phyloP scores from a whole-genome alignment of 441 rosid species.

The Jatropha podagrica region DNA sequence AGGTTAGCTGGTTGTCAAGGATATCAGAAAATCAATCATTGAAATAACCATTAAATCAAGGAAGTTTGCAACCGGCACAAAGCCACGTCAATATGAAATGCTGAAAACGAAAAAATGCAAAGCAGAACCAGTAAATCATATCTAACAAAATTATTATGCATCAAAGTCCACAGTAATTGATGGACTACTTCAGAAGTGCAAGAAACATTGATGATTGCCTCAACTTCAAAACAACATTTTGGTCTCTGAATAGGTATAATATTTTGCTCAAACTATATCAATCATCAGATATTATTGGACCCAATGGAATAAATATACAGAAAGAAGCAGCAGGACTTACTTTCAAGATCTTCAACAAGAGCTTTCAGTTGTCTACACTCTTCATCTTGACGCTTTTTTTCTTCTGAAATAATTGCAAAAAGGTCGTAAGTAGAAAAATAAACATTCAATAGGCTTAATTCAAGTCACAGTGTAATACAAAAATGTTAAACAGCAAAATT shows the following conservation, averaged over 20 bases:
- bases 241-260: not conserved
- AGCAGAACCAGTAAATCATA: constrained; percentile 3
- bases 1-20: not conserved
- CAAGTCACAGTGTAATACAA: not conserved
- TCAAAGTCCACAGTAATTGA: not conserved
- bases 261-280: not conserved
- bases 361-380: constrained; percentile 66
- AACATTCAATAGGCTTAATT: not conserved
- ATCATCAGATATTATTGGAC: not conserved
- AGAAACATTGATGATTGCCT: not conserved
- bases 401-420: constrained; percentile 44
- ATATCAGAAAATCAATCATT: not conserved
- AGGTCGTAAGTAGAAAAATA: not conserved
- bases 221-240: not conserved
- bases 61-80: not conserved
- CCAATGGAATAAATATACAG: not conserved
- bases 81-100: not conserved
- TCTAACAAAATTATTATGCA: not conserved
- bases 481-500: not conserved
- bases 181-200: not conserved
- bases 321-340: constrained; percentile 36
- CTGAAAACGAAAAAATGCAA: not conserved
- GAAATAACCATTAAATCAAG: not conserved
- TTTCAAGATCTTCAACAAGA: constrained; percentile 66
- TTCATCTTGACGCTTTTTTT: constrained; percentile 55